phyloP scores from a whole-genome alignment of 192 early-diverging fungal genomes.

The Linnemannia exigua region DNA sequence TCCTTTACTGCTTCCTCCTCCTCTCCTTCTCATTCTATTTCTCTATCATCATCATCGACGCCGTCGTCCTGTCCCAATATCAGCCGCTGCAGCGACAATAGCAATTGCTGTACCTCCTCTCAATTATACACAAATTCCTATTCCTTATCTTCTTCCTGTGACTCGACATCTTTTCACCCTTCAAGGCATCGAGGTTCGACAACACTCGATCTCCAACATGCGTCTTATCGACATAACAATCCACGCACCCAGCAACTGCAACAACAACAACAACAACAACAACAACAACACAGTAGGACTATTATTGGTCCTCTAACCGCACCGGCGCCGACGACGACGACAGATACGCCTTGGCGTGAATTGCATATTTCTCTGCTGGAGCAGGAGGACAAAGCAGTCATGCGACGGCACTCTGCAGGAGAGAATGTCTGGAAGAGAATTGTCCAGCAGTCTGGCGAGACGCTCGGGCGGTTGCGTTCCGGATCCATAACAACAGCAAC shows the following conservation, averaged over 20 bases:
- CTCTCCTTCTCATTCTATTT: background rate
- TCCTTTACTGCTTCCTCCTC: background rate
- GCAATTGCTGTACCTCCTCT: background rate
- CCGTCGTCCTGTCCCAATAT: background rate
- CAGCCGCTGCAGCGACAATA: background rate
- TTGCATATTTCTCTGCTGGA: background rate
- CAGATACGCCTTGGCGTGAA: constrained; percentile 3
- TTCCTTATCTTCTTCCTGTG: background rate
- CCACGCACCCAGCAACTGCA: background rate
- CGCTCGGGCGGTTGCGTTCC: background rate
- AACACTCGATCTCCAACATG: background rate
- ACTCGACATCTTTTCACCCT: background rate
- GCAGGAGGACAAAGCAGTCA: background rate
- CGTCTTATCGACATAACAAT: background rate
- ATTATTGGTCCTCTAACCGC: background rate
- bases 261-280: background rate
- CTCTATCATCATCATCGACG: background rate
- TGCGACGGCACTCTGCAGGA: background rate
- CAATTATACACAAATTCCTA: background rate
- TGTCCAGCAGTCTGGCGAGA: background rate
- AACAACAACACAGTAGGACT: background rate
- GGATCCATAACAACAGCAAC: background rate
- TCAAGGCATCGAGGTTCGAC: background rate
- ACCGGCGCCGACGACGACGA: background rate
- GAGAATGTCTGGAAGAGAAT: background rate